Base-by-base conservation (phyloP, 129 eudicot species). In the Lonicera japonica region DNA sequence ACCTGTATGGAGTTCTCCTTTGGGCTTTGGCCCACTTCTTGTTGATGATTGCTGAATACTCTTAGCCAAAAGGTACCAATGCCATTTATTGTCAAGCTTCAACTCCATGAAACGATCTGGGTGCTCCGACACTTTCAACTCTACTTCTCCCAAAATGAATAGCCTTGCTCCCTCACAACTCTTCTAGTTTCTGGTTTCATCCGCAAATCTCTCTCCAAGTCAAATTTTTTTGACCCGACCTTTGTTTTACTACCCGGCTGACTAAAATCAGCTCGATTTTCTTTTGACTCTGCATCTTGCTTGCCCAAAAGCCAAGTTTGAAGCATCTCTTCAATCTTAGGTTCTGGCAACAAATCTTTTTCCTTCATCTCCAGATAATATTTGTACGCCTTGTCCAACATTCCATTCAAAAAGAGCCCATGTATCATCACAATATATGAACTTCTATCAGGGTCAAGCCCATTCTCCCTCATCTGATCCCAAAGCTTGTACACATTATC, bases 371-470 rank as follows among this genome's bases (percentile, higher is more conserved):
- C 97, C 25, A 64, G 24, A 54, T 87, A 80, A 55, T 84, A 77
- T 22, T 80, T 80, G 56, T 84, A 69, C 0, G 97, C 89, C 66
- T 87, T 94, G 38, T 84, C 95, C 75, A 91, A 69, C 80, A 65
- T 82, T 68, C 94, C 90, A 60, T 87, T 91, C 79, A 87, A 61
- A 65, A 91, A 87, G 39, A 91, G 95, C 64, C 95, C 97, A 16
- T 91, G 81, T 22, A 91, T 80, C 60, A 87, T 48, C 20, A 79
- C 89, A 54, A 82, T 80, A 25, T 91, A 84, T 0, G 95, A 87
- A 71, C 86, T 82, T 53, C 86, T 64, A 72, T 91, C 95, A 43
- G 84, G 94, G 73, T 84, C 86, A 41, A 81, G 72, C 29, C 97
- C 97, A 54, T 56, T 75, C 23, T 73, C 73, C 41, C 73, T 73